Evolutionary conservation across 176 grass and related monocot genomes (phyloP).

Genomic region (Eleusine coracana): DNA sequence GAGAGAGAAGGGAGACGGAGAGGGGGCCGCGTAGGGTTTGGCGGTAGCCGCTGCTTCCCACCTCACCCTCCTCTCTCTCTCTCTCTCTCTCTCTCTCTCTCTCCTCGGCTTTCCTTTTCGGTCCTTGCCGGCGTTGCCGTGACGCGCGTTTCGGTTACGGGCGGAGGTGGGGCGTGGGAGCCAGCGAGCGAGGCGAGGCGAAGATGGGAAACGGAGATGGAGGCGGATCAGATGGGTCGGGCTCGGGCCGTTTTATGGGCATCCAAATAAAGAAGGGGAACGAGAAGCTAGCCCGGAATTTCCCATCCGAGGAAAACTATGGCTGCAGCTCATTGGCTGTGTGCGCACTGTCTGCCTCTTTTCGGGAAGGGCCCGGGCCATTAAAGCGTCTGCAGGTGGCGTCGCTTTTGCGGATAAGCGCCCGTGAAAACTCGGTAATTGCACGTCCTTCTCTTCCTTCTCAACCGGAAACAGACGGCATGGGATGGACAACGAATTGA

Average conservation of each 20-base stretch:
- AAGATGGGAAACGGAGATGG: neutral
- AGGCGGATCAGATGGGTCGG: neutral
- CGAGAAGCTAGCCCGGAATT: conserved; percentile 1
- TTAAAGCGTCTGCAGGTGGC: neutral
- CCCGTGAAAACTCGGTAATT: neutral
- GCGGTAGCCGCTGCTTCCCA: conserved; percentile 14
- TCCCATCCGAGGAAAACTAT: conserved; percentile 31
- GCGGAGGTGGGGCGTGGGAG: neutral
- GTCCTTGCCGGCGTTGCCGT: conserved; percentile 40
- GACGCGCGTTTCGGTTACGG: neutral
- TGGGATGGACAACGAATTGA: neutral
- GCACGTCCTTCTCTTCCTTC: neutral
- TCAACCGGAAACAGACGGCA: neutral
- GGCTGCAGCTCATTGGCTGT: conserved; percentile 12
- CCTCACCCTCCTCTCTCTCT: neutral
- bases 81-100: neutral
- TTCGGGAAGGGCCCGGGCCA: conserved; percentile 15
- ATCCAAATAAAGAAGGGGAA: neutral
- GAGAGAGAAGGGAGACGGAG: neutral
- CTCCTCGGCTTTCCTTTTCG: conserved; percentile 58
- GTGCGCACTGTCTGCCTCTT: conserved; percentile 29
- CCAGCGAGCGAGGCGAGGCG: neutral
- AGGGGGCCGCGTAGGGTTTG: conserved; percentile 44
- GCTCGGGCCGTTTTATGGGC: conserved; percentile 17
- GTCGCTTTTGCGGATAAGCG: neutral